Percentiles rank a stretch among this genome's conserved stretches.
These are phyloP conservation scores for Paxillus rubicundulus DNA, from an alignment of 768 basidiomycete genomes.

Conservation along the genomic window DNA sequence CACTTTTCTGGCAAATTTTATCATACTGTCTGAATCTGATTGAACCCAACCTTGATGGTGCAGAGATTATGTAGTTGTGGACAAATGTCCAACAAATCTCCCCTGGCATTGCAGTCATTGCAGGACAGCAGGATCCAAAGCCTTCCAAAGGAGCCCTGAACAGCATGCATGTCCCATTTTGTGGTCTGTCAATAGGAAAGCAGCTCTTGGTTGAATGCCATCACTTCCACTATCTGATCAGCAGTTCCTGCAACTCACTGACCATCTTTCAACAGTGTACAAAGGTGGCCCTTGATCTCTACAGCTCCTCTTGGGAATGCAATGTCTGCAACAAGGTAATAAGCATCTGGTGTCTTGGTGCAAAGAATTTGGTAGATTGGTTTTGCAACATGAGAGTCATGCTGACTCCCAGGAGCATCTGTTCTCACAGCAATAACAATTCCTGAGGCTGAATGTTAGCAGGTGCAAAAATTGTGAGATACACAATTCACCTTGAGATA, in stretches of 20 bases:
- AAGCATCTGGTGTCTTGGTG: too few species aligned
- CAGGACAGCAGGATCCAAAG: constrained; percentile 42
- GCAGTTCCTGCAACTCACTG: constrained; percentile 10
- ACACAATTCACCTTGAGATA: too few species aligned
- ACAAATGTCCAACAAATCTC: too few species aligned
- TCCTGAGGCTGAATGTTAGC: constrained; percentile 24
- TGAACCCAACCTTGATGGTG: too few species aligned
- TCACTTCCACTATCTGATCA: constrained; percentile 17
- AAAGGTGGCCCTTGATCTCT: constrained; percentile 33
- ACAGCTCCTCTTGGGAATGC: constrained; percentile 42
- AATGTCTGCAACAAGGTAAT: constrained; percentile 44
- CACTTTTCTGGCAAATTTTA: too few species aligned
- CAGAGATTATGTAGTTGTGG: too few species aligned
- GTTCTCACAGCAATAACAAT: too few species aligned
- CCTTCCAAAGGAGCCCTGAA: constrained; percentile 47
- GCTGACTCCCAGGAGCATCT: too few species aligned
- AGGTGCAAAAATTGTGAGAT: too few species aligned
- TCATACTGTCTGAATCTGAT: constrained; percentile 44
- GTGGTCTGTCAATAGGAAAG: constrained; percentile 47
- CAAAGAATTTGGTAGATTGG: too few species aligned
- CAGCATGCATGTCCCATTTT: constrained; percentile 47
- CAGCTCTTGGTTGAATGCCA: too few species aligned
- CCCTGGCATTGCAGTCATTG: constrained; percentile 20
- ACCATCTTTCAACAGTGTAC: constrained; percentile 38
- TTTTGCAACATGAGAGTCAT: too few species aligned